Base-by-base conservation (phyloP, 2,329 filamentous ascomycete species). In the Talaromyces marneffei region DNA sequence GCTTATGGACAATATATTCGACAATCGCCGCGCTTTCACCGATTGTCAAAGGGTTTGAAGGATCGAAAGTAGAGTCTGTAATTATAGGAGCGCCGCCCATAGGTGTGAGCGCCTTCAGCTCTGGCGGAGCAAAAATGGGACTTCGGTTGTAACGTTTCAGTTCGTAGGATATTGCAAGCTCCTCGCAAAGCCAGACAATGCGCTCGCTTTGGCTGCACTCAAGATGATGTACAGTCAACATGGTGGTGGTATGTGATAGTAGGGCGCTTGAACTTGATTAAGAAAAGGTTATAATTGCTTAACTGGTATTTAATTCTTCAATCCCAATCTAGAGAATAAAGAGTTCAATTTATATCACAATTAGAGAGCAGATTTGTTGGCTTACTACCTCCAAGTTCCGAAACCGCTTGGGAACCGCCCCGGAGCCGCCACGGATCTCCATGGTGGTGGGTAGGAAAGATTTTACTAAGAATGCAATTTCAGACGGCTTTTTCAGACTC, bases 111-210 rank as follows among this genome's bases (percentile, higher is more conserved):
- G 66, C 72, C 62, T 81, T 79, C 66, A 77, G 75, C 61, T 65
- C 67, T 68, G 68, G 66, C 0, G 76, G 75, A 2, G 72, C 70
- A 42, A 78, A 66, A 12, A 80, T 57, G 65, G 85, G 80, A 7
- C 68, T 68, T 46, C 82, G 79, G 56, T 76, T 63, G 74, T 85
- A 77, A 42, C 74, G 72, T 61, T 75, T 74, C 10, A 84, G 71
- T 1, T 75, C 68, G 69, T 88, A 88, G 2, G 76, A 69, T 57
- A 89, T 72, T 53, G 73, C 71, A 18, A 88, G 81, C 71, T 89
- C 86, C 71, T 89, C 86, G 70, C 84, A 84, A 50, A 88, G 80
- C 80, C 83, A 88, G 67, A 82, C 74, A 57, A 88, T 78, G 42
- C 86, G 84, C 70, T 88, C 85, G 37, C 85, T 87, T 69, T 88